phyloP scores from a whole-genome alignment of 805 yeast genomes.

The Candida wancherniae region DNA sequence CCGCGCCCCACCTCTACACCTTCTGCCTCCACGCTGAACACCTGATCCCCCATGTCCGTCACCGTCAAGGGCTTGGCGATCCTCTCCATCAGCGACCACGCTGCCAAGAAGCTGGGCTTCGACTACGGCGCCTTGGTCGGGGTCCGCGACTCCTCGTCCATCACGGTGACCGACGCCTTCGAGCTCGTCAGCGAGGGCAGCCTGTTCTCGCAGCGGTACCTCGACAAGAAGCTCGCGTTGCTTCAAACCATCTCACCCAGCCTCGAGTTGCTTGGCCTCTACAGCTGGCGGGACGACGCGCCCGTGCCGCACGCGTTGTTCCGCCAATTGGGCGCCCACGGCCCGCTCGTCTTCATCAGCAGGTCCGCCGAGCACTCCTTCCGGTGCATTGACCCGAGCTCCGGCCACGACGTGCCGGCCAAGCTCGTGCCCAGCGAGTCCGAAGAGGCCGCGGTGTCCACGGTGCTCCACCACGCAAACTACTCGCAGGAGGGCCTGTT shows the following conservation, averaged over 20 bases:
- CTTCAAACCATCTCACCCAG: constrained; percentile 27
- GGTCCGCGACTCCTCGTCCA: background rate
- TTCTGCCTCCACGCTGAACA: too few species aligned
- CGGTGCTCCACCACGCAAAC: constrained; percentile 25
- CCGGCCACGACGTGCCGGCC: constrained; percentile 11
- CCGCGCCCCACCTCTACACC: too few species aligned
- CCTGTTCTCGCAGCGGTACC: constrained; percentile 21
- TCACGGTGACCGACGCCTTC: constrained; percentile 24
- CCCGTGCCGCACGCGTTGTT: constrained; percentile 5
- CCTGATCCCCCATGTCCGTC: too few species aligned
- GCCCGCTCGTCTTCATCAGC: constrained; percentile 10
- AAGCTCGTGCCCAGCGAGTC: constrained; percentile 24
- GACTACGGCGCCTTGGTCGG: constrained; percentile 31
- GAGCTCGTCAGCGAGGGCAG: constrained; percentile 21
- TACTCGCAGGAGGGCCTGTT: constrained; percentile 17
- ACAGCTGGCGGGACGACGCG: constrained; percentile 14
- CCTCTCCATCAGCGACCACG: constrained; percentile 28
- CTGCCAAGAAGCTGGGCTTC: constrained; percentile 17
- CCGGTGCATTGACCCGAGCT: constrained; percentile 4
- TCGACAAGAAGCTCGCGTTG: constrained; percentile 24
- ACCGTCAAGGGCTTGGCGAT: constrained; percentile 24
- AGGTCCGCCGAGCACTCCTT: constrained; percentile 4
- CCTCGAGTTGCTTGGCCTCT: constrained; percentile 27
- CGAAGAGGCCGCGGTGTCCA: constrained; percentile 30
- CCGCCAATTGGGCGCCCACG: constrained; percentile 7